These are phyloP conservation scores for Wallacemonas collosoma DNA, from an alignment of 208 protist genomes.

Conservation along the genomic window DNA sequence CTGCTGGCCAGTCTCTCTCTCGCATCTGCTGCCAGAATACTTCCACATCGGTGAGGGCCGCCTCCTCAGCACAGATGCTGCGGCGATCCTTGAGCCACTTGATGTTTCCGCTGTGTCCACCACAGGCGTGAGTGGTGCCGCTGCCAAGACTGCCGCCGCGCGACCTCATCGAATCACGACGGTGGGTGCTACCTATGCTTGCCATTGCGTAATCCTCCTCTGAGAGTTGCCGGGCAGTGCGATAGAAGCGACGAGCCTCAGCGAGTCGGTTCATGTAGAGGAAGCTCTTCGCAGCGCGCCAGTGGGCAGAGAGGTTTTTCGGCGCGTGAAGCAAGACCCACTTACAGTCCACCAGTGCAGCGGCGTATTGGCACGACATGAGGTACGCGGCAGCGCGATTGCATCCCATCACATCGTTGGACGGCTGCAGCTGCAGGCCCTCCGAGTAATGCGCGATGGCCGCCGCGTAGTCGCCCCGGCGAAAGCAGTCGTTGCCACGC, in stretches of 20 bases:
- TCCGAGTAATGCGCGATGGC: conserved; percentile 69
- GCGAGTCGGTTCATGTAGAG: conserved; percentile 33
- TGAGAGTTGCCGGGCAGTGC: conserved; percentile 5
- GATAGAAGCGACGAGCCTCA: conserved; percentile 22
- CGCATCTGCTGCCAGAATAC: conserved; percentile 49
- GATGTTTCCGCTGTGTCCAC: conserved; percentile 6
- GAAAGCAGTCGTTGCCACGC: conserved; percentile 62
- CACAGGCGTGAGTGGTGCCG: neutral
- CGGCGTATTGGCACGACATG: conserved; percentile 53
- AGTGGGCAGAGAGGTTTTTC: conserved; percentile 61
- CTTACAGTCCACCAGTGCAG: conserved; percentile 69
- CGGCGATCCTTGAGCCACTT: conserved; percentile 31
- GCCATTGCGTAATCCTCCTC: conserved; percentile 12
- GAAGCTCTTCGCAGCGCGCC: conserved; percentile 69
- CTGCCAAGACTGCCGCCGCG: neutral
- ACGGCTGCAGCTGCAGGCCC: conserved; percentile 55
- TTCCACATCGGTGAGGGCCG: conserved; percentile 42
- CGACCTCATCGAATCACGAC: conserved; percentile 6
- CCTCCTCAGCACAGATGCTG: conserved; percentile 48
- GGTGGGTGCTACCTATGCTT: neutral
- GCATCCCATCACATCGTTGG: conserved; percentile 50
- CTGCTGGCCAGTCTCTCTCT: conserved; percentile 40
- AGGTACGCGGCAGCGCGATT: conserved; percentile 83
- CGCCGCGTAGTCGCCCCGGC: conserved; percentile 44
- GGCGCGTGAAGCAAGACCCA: conserved; percentile 50